Conservation (phyloP, 2,329 filamentous ascomycete species). For the Claviceps paspali region DNA sequence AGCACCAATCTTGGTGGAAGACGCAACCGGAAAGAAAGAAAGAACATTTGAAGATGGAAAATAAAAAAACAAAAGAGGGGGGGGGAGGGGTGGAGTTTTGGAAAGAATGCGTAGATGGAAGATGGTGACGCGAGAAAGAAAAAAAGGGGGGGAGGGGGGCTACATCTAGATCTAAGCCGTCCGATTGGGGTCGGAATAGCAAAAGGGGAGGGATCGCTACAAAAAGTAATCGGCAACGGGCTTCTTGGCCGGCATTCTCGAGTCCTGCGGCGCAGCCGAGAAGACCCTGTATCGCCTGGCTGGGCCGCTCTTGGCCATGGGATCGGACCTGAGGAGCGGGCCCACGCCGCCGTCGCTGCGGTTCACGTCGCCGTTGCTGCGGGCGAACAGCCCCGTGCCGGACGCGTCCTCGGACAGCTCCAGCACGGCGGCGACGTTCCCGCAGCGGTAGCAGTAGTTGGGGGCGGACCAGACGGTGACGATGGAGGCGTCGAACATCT, state of each 20-base stretch:
- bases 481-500: conserved; percentile 93
- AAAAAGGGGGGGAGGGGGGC: too few species aligned
- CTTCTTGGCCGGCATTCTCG: conserved; percentile 96
- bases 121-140: too few species aligned
- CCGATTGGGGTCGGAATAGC: too few species aligned
- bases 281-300: conserved; percentile 89
- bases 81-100: too few species aligned
- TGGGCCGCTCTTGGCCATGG: conserved; percentile 44
- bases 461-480: conserved; percentile 98
- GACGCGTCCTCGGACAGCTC: conserved; percentile 79
- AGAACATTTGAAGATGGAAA: too few species aligned
- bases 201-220: too few species aligned
- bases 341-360: conserved; percentile 37
- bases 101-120: too few species aligned
- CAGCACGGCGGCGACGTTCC: conserved; percentile 87
- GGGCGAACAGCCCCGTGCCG: conserved; percentile 54
- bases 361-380: conserved; percentile 56
- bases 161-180: too few species aligned
- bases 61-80: too few species aligned
- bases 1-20: too few species aligned
- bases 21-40: too few species aligned
- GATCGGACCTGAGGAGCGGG: conserved; percentile 31
- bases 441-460: conserved; percentile 93
- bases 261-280: conserved; percentile 91
- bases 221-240: conserved; percentile 95